Evolutionary conservation across 345 rosid species (phyloP).

Genomic region (Aethionema arabicum): DNA sequence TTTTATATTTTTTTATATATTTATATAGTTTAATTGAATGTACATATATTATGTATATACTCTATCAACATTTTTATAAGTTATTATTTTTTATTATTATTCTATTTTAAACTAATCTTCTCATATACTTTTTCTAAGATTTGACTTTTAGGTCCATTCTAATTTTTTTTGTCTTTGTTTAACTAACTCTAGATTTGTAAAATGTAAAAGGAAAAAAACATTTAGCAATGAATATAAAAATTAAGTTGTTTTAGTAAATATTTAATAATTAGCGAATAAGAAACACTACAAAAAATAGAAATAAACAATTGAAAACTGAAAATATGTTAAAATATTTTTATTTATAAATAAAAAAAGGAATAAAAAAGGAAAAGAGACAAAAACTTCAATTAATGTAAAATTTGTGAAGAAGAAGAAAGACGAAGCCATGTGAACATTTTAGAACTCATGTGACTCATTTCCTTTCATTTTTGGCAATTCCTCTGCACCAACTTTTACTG

Average conservation of each 20-base stretch:
- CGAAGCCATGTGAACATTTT: constrained; percentile 42
- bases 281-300: too few relatives aligned
- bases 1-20: neutral
- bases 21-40: constrained; percentile 14
- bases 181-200: constrained; percentile 10
- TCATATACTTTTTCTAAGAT: constrained; percentile 14
- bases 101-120: constrained; percentile 12
- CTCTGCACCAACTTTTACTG: constrained; percentile 13
- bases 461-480: constrained; percentile 30
- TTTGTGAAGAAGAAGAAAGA: constrained; percentile 38
- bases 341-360: constrained; percentile 12
- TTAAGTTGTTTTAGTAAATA: too few relatives aligned
- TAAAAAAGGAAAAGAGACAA: constrained; percentile 35
- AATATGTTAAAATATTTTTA: neutral
- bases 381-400: constrained; percentile 29
- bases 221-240: neutral
- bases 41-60: constrained; percentile 1
- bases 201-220: neutral
- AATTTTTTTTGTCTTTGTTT: neutral
- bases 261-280: too few relatives aligned
- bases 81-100: neutral
- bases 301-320: neutral
- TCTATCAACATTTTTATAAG: constrained; percentile 11
- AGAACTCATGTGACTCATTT: constrained; percentile 37
- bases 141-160: constrained; percentile 12